Evolutionary conservation across 2,329 filamentous ascomycete species (phyloP), one percentile per base, ranked within the genome.

Genomic region (Pseudogymnoascus sp.): DNA sequence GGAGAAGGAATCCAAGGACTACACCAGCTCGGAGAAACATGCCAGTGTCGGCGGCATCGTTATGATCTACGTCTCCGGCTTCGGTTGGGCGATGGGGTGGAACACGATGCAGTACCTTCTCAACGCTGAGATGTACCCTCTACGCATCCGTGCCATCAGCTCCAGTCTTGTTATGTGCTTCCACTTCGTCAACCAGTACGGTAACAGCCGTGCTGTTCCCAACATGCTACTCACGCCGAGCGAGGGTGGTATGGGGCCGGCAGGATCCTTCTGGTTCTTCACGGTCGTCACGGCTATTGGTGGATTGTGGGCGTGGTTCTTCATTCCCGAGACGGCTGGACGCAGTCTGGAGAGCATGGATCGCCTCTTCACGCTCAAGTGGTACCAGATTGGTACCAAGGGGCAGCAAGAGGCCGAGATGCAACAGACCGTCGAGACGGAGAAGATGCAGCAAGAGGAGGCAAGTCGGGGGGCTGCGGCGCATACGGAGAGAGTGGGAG

Each of bases 171-270:
- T 86, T 54, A 92, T 92, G 89, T 88, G 85, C 0, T 81, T 91
- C 63, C 88, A 92, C 73, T 92, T 92, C 70, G 86, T 82, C 63
- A 90, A 90, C 73, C 87, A 91, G 73, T 92, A 90, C 70, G 89
- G 88, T 25, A 91, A 89, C 75, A 81, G 84, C 1, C 86, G 89
- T 36, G 87, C 89, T 0, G 86, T 91, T 0, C 89, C 88, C 1
- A 83, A 85, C 65, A 90, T 92, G 87, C 81, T 92, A 47, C 77
- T 92, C 1, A 65, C 75, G 0, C 63, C 61, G 8, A 28, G 25
- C 0, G 35, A 76, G 1, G 80, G 80, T 2, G 81, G 81, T 1
- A 79, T 85, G 63, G 77, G 72, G 11, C 78, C 79, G 37, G 69
- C 12, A 63, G 89, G 89, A 0, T 92, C 89, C 0, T 92, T 92